Evolutionary conservation across 805 yeast species (phyloP).

Genomic region (Metschnikowia colocasiae): DNA sequence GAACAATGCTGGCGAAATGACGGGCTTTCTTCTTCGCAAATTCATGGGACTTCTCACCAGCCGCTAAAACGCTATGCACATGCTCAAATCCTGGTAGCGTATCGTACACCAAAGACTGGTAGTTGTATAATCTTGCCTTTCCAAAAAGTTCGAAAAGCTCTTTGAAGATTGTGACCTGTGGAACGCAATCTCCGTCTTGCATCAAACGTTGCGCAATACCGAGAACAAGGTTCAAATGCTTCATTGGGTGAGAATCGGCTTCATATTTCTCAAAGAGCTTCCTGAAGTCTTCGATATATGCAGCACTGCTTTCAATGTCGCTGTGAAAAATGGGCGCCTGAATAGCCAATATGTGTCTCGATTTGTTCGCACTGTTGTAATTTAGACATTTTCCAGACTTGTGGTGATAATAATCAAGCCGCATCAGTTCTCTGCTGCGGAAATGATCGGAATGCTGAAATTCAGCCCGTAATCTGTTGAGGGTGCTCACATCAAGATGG

Average conservation of each 20-base stretch:
- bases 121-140: conserved; percentile 19
- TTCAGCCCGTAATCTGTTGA: conserved; percentile 10
- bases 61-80: conserved; percentile 22
- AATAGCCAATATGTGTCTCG: conserved; percentile 17
- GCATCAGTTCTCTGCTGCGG: conserved; percentile 21
- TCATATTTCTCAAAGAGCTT: conserved; percentile 18
- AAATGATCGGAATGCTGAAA: conserved; percentile 20
- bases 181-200: conserved; percentile 19
- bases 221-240: conserved; percentile 11
- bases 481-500: background rate
- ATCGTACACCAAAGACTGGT: conserved; percentile 28
- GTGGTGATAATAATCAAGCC: conserved; percentile 23
- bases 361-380: conserved; percentile 30
- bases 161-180: conserved; percentile 23
- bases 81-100: conserved; percentile 23
- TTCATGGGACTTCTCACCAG: conserved; percentile 2
- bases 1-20: conserved; percentile 24
- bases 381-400: conserved; percentile 34
- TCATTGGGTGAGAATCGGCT: conserved; percentile 7
- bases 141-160: conserved; percentile 27
- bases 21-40: conserved; percentile 15
- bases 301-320: conserved; percentile 18
- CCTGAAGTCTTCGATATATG: conserved; percentile 21
- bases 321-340: conserved; percentile 16
- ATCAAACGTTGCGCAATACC: conserved; percentile 13